Evolutionary conservation across 2,329 filamentous ascomycete genomes (phyloP), one percentile per base, ranked within the genome.

Genomic region (Diplodia sapinea): DNA sequence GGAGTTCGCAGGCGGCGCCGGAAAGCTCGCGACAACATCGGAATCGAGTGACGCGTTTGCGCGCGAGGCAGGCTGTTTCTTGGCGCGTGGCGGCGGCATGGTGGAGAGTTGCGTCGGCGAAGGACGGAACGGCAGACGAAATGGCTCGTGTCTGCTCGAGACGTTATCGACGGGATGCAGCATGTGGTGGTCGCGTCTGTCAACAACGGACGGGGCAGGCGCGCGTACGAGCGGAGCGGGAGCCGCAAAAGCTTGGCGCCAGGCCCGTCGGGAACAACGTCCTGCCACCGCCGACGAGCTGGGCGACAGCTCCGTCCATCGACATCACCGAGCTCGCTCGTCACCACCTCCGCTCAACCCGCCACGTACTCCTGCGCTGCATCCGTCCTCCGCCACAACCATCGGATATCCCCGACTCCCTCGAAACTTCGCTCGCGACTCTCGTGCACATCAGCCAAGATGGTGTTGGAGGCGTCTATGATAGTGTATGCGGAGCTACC

Each of bases 381-480:
- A 57, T 36, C 61, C 29, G 49, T 6, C 17, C 20, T n/a, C 26
- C 15, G 4, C 59, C 47, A 52, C 61, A 40, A 40, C 33, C 23
- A n/a, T 64, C 61, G 11, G 26, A 26, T 5, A 13, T 20, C 7
- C 17, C 55, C 26, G 20, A 7, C 59, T 26, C 13, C n/a, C 31
- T 54, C 36, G 23, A 43, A 23, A 4, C 57, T 7, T 50, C 23
- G 8, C 3, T 36, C 50, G 26, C 33, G 23, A 62, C 43, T 47
- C 23, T 17, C 57, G 57, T 47, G 43, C n/a, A 66, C 51, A 71
- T 75, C 80, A 80, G 82, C 80, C 88, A 94, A 86, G 78, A 99
- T 99, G 95, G 92, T 90, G 82, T 90, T 99, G 82, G 95, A 99
- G 89, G 96, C 95, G 84, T 96, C 96, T 71, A 98, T 99, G 94